These are phyloP conservation scores for Wickerhamiella qilinensis DNA, from an alignment of 805 yeast species.

Conservation along the genomic window DNA sequence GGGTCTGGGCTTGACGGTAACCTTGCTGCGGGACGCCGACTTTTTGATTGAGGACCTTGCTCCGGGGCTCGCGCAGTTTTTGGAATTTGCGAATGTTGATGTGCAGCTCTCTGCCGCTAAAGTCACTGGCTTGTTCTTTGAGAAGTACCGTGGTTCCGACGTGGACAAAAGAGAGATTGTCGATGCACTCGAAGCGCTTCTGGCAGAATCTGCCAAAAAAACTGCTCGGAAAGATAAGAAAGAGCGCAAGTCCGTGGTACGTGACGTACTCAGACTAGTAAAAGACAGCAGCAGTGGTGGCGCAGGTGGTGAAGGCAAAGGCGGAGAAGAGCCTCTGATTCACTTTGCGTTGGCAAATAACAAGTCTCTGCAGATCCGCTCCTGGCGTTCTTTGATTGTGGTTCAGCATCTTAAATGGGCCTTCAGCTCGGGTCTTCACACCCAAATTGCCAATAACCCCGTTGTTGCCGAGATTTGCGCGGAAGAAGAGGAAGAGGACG, in stretches of 20 bases:
- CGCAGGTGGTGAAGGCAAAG: conserved; percentile 2
- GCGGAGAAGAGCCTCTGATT: conserved; percentile 8
- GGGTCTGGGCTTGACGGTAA: conserved; percentile 19
- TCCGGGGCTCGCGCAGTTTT: conserved; percentile 26
- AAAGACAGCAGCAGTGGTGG: too few relatives aligned
- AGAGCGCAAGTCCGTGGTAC: conserved; percentile 28
- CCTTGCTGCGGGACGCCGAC: conserved; percentile 13
- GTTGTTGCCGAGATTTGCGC: conserved; percentile 2
- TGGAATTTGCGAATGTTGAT: conserved; percentile 31
- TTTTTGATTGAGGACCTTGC: conserved; percentile 24
- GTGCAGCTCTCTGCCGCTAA: conserved; percentile 40
- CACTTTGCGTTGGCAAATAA: conserved; percentile 15
- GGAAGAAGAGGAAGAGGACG: background rate
- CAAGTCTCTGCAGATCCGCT: conserved; percentile 16
- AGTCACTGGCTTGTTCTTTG: conserved; percentile 40
- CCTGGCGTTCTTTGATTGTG: conserved; percentile 22
- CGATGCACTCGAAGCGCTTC: conserved; percentile 25
- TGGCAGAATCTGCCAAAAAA: conserved; percentile 38
- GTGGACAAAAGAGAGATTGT: conserved; percentile 18
- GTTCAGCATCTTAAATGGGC: conserved; percentile 23
- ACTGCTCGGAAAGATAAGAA: conserved; percentile 48
- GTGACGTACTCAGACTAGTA: conserved; percentile 4
- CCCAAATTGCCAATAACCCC: conserved; percentile 22
- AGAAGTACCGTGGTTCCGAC: conserved; percentile 28
- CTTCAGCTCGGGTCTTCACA: conserved; percentile 22